phyloP scores from a whole-genome alignment of 1,284 basidiomycete genomes.

The Singerocomus inundabilis region DNA sequence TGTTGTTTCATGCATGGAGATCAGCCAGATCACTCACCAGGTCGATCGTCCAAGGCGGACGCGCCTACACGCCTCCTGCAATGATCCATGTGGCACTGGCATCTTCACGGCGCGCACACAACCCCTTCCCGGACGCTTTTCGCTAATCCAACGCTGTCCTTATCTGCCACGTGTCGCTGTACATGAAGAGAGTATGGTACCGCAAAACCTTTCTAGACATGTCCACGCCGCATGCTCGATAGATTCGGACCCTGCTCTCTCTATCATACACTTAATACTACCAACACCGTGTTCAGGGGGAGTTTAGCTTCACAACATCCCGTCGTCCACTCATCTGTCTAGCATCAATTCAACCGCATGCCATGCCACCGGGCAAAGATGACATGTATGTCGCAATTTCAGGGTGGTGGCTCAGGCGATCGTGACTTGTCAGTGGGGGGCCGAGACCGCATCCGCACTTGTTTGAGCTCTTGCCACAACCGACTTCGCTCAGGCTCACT shows the following conservation, averaged over 20 bases:
- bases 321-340: constrained; percentile 32
- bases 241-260: constrained; percentile 16
- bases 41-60: constrained; percentile 19
- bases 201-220: constrained; percentile 10
- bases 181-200: constrained; percentile 2
- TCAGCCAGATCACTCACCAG: constrained; percentile 18
- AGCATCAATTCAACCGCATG: constrained; percentile 20
- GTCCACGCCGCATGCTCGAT: constrained; percentile 16
- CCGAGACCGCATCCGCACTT: constrained; percentile 47
- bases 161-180: constrained; percentile 12
- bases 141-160: constrained; percentile 2
- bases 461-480: constrained; percentile 60
- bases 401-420: constrained; percentile 39
- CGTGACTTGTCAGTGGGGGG: constrained; percentile 43
- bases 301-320: constrained; percentile 14
- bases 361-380: constrained; percentile 8
- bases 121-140: constrained; percentile 5
- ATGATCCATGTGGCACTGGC: constrained; percentile 26
- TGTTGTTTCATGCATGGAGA: constrained; percentile 12
- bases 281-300: constrained; percentile 5
- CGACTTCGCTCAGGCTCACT: constrained; percentile 42
- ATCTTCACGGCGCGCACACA: constrained; percentile 2
- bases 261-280: constrained; percentile 13
- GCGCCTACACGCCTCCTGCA: constrained; percentile 26
- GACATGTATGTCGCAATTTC: constrained; percentile 23